These are phyloP conservation scores for Tympanopsis confertula DNA, from an alignment of 2,329 filamentous ascomycete species.

Conservation along the genomic window DNA sequence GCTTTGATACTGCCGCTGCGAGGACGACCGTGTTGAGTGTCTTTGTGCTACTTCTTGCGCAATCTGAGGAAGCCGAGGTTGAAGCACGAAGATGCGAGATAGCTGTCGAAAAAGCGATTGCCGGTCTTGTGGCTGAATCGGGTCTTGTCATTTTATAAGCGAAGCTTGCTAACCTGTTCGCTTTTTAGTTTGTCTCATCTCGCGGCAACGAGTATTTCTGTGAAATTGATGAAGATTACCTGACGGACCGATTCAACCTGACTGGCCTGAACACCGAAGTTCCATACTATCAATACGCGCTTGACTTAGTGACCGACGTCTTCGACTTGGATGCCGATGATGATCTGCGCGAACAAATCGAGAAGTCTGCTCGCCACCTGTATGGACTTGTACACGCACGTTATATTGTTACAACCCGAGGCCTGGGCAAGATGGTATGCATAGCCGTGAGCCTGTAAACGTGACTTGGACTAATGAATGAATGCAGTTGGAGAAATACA, in stretches of 20 bases:
- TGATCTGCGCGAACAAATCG: conserved; percentile 94
- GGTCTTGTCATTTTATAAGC: too few relatives aligned
- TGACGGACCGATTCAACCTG: conserved; percentile 95
- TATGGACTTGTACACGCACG: conserved; percentile 93
- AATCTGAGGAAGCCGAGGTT: too few relatives aligned
- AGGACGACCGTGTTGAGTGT: too few relatives aligned
- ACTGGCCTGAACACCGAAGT: conserved; percentile 95
- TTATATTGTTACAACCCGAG: conserved; percentile 92
- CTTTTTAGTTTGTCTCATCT: conserved; percentile 80
- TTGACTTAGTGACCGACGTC: conserved; percentile 93
- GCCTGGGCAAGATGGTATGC: conserved; percentile 86
- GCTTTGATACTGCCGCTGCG: not conserved
- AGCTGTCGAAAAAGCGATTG: too few relatives aligned
- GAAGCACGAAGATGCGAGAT: too few relatives aligned
- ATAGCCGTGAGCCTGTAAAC: not conserved
- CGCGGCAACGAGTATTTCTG: conserved; percentile 98
- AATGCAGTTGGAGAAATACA: conserved; percentile 87
- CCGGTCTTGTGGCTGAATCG: too few relatives aligned
- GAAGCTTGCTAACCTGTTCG: conserved; percentile 10
- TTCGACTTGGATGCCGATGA: conserved; percentile 98
- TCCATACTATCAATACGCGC: conserved; percentile 96
- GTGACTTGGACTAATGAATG: not conserved
- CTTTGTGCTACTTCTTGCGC: too few relatives aligned
- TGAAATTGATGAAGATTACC: conserved; percentile 97
- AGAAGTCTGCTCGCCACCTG: conserved; percentile 89